These are phyloP conservation scores for Parsonsia alboflavescens DNA, from an alignment of 257 asterid species.

Conservation along the genomic window DNA sequence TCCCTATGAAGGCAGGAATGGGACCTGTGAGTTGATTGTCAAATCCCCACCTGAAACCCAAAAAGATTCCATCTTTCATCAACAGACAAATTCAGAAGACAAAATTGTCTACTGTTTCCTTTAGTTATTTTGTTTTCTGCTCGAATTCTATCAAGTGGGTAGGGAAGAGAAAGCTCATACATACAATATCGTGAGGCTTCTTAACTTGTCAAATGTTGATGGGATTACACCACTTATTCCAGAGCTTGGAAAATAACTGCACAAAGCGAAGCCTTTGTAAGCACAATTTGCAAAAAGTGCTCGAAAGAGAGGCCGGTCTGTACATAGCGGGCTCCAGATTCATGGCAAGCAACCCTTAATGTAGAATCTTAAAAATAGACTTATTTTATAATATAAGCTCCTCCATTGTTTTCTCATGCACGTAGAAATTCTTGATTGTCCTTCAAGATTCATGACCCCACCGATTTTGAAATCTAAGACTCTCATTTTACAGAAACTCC, in stretches of 20 bases:
- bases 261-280: not conserved
- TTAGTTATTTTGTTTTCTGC: not conserved
- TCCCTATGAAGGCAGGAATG: constrained; percentile 75
- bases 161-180: constrained; percentile 22
- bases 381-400: too few species aligned
- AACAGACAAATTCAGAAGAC: constrained; percentile 5
- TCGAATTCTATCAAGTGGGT: not conserved
- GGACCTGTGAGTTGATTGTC: constrained; percentile 59
- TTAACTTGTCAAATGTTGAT: constrained; percentile 38
- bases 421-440: not conserved
- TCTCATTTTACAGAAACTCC: not conserved
- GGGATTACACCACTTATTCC: constrained; percentile 63
- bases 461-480: not conserved
- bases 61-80: constrained; percentile 13
- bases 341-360: not conserved
- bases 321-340: not conserved
- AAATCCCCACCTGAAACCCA: constrained; percentile 52
- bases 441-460: not conserved
- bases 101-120: not conserved
- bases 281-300: not conserved
- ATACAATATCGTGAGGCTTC: constrained; percentile 39
- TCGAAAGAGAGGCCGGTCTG: not conserved
- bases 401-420: not conserved
- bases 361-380: not conserved
- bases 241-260: constrained; percentile 48